phyloP scores from a whole-genome alignment of 441 rosid genomes.

The Syzygium malaccense region DNA sequence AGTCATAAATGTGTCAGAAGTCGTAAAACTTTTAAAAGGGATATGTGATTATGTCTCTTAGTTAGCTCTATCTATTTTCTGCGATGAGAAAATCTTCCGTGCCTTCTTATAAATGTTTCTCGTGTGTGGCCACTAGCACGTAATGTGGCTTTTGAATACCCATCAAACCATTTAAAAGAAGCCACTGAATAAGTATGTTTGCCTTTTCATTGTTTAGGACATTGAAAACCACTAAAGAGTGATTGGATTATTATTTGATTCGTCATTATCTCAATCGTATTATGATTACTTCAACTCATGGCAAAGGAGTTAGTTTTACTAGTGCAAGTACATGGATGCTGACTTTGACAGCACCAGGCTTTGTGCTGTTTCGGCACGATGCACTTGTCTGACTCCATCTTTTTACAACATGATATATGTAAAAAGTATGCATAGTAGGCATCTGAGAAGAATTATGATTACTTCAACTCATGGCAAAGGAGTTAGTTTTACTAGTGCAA shows the following conservation, averaged over 20 bases:
- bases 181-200: background rate
- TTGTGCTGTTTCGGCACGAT: background rate
- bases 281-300: background rate
- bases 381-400: background rate
- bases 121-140: background rate
- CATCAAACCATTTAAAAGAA: background rate
- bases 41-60: background rate
- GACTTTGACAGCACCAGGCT: background rate
- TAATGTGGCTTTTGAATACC: background rate
- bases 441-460: no score
- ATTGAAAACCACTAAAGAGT: background rate
- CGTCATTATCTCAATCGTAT: background rate
- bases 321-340: background rate
- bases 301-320: background rate
- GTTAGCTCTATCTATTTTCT: background rate
- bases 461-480: background rate
- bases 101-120: background rate
- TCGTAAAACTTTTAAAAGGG: background rate
- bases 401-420: background rate
- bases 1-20: background rate
- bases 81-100: background rate
- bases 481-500: background rate
- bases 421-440: background rate
- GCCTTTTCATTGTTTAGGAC: background rate
- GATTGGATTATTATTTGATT: background rate